A percentile compares a stretch with the other conserved stretches of the same genome.
Evolutionary conservation across 139 green algal genomes (phyloP).

Genomic region (Coelastrella sp.): DNA sequence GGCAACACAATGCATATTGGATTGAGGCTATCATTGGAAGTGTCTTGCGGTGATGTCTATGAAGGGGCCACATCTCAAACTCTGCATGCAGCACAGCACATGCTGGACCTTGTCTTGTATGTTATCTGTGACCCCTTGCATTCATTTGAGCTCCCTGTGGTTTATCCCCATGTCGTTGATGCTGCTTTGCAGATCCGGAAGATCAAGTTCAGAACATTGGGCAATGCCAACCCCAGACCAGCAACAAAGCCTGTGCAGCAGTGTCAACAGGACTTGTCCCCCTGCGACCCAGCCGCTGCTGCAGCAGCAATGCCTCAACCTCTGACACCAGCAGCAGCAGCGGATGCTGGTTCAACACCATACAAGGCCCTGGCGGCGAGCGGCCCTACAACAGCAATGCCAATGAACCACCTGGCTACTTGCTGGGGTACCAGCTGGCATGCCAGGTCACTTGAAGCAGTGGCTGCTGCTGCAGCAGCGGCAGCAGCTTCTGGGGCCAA

Average conservation of each 20-base stretch:
- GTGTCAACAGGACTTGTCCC: background rate
- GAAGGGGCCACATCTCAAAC: too few relatives aligned
- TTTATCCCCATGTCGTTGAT: background rate
- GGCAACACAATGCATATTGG: too few relatives aligned
- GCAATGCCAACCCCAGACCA: slow-evolving; percentile 1
- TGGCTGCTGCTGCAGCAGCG: background rate
- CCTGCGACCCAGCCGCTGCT: background rate
- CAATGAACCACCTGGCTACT: background rate
- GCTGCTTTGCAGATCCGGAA: slow-evolving; percentile 41
- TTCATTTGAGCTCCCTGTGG: too few relatives aligned
- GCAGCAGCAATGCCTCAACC: background rate
- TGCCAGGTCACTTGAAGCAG: background rate
- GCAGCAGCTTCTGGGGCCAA: background rate
- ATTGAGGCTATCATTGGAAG: too few relatives aligned
- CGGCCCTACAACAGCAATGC: background rate
- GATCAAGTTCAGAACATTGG: slow-evolving; percentile 48
- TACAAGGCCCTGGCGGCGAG: background rate
- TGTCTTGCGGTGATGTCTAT: too few relatives aligned
- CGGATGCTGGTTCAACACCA: too few relatives aligned
- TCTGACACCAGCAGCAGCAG: slow-evolving; percentile 1
- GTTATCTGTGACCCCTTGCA: background rate
- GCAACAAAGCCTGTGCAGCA: background rate
- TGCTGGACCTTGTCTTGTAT: too few relatives aligned
- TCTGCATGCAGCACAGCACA: too few relatives aligned
- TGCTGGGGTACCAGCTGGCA: background rate